Percentiles rank a stretch among this genome's conserved stretches.
phyloP scores from a whole-genome alignment of 1,139 yeast species.

The Meyerozyma sp. region DNA sequence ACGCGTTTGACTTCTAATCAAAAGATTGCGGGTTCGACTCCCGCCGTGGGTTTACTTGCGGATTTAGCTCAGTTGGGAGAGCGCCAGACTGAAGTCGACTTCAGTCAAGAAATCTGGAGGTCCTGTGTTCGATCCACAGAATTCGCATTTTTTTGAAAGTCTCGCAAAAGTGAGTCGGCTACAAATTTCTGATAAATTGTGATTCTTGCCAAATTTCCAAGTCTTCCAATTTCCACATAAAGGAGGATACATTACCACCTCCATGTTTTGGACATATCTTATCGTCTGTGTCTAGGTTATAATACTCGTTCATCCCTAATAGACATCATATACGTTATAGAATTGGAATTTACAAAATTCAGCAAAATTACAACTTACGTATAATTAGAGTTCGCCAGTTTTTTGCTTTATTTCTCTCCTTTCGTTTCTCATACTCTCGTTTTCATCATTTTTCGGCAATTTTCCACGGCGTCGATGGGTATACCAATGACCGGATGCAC shows the following conservation, averaged over 20 bases:
- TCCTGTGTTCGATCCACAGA: constrained; percentile 24
- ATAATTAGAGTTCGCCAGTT: too few relatives aligned
- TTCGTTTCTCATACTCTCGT: too few relatives aligned
- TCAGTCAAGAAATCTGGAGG: constrained; percentile 10
- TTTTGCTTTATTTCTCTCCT: too few relatives aligned
- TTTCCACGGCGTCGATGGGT: constrained; percentile 30
- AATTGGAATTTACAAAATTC: too few relatives aligned
- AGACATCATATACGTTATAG: too few relatives aligned
- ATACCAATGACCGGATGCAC: constrained; percentile 67
- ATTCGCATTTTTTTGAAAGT: constrained; percentile 27
- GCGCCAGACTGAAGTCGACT: constrained; percentile 14
- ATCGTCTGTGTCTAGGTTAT: too few relatives aligned
- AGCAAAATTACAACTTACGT: too few relatives aligned
- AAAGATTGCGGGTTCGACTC: constrained; percentile 21
- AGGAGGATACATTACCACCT: too few relatives aligned
- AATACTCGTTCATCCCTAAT: too few relatives aligned
- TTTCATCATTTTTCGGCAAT: neutral
- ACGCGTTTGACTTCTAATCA: constrained; percentile 21
- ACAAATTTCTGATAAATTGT: constrained; percentile 7
- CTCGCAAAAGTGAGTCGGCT: constrained; percentile 10
- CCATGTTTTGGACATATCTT: too few relatives aligned
- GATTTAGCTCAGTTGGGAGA: constrained; percentile 19
- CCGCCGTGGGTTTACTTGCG: constrained; percentile 15
- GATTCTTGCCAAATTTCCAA: too few relatives aligned
- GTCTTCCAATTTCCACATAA: neutral